phyloP scores from a whole-genome alignment of 2,329 filamentous ascomycete species.

The Knufia fluminis region DNA sequence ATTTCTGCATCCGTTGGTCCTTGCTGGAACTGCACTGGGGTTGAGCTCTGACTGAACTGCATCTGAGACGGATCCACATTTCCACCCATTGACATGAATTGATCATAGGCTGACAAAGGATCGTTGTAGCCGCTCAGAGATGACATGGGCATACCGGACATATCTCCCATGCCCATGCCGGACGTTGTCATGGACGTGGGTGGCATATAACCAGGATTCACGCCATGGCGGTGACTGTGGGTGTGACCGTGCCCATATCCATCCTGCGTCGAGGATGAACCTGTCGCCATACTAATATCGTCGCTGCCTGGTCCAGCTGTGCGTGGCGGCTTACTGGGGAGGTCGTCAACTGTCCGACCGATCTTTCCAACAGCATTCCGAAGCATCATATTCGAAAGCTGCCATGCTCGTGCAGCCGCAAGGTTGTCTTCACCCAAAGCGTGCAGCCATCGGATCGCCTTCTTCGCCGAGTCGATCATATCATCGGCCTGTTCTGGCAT shows the following conservation, averaged over 20 bases:
- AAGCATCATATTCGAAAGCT: conserved; percentile 32
- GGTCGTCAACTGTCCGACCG: conserved; percentile 25
- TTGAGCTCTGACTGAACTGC: background rate
- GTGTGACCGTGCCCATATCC: background rate
- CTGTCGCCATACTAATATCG: background rate
- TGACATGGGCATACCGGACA: background rate
- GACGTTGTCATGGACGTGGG: conserved; percentile 1
- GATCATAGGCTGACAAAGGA: conserved; percentile 21
- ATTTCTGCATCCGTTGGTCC: conserved; percentile 18
- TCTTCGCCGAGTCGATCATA: conserved; percentile 28
- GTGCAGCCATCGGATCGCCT: conserved; percentile 36
- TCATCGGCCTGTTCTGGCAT: conserved; percentile 31
- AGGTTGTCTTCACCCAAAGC: conserved; percentile 31
- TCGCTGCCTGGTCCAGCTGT: conserved; percentile 1
- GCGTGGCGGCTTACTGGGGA: conserved; percentile 21
- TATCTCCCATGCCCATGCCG: background rate
- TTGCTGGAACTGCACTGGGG: background rate
- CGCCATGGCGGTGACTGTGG: background rate
- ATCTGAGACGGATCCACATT: conserved; percentile 10
- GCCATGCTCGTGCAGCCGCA: conserved; percentile 35
- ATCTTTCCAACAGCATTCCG: conserved; percentile 28
- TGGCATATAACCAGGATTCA: background rate
- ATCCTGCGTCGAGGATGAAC: background rate
- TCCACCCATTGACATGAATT: conserved; percentile 18
- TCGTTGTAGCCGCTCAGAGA: conserved; percentile 5